These are phyloP conservation scores for Hypoxylon fuscum DNA, from an alignment of 495 filamentous ascomycete genomes.

Conservation along the genomic window DNA sequence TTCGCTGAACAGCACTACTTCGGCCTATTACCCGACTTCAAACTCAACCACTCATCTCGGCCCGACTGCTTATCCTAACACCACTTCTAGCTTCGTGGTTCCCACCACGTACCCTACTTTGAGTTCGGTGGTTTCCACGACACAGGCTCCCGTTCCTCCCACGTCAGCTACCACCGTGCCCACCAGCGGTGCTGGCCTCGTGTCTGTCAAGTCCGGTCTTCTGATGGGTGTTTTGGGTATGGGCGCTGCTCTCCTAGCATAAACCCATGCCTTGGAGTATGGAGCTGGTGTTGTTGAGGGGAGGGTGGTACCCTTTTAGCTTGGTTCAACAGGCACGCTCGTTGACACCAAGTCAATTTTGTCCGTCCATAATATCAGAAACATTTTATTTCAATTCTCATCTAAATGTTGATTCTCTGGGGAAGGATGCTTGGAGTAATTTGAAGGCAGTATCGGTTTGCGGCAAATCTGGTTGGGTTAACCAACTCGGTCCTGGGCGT, in stretches of 20 bases:
- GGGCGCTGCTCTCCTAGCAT: conserved; percentile 54
- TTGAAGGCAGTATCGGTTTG: conserved; percentile 26
- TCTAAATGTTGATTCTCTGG: conserved; percentile 33
- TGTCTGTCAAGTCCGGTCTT: conserved; percentile 53
- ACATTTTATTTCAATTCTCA: conserved; percentile 30
- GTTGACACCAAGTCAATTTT: not conserved
- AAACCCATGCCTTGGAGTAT: too few species aligned
- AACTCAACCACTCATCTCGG: conserved; percentile 51
- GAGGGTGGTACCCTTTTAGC: too few species aligned
- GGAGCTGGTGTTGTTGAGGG: too few species aligned
- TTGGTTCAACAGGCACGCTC: too few species aligned
- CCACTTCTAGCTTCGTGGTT: conserved; percentile 36
- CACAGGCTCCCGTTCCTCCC: conserved; percentile 27
- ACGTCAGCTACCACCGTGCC: conserved; percentile 20
- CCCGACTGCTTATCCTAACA: conserved; percentile 48
- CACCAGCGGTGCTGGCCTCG: conserved; percentile 45
- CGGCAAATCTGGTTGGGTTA: conserved; percentile 31
- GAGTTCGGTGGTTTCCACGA: conserved; percentile 30
- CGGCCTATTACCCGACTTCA: conserved; percentile 42
- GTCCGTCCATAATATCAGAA: not conserved
- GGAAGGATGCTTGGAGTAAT: conserved; percentile 35
- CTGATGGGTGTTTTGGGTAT: conserved; percentile 53
- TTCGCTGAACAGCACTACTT: conserved; percentile 41
- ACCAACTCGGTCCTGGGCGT: conserved; percentile 19
- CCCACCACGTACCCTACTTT: conserved; percentile 38